Conservation (phyloP, 2,329 filamentous ascomycete species). For the Talaromyces rugulosus region DNA sequence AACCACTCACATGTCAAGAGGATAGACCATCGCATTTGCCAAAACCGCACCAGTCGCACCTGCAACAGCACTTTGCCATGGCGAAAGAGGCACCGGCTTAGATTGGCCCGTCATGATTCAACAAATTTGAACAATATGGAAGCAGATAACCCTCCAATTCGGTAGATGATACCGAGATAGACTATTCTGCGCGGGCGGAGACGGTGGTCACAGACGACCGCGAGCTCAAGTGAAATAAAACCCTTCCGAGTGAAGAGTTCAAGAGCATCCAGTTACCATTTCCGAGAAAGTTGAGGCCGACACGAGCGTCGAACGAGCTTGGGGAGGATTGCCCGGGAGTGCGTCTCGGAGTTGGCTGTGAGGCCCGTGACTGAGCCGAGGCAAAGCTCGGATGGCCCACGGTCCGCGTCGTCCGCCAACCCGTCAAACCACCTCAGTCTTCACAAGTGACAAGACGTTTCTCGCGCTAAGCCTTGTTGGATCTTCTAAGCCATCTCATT, state of each 20-base stretch:
- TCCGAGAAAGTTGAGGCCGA: not conserved
- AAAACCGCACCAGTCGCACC: conserved; percentile 90
- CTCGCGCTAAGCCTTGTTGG: not conserved
- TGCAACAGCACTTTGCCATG: conserved; percentile 89
- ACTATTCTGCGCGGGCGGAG: not conserved
- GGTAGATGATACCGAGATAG: not conserved
- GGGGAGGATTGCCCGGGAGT: not conserved
- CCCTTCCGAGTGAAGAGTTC: not conserved
- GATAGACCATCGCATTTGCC: conserved; percentile 93
- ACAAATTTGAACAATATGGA: not conserved
- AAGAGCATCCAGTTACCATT: not conserved
- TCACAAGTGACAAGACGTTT: not conserved
- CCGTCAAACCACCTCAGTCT: not conserved
- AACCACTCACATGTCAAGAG: conserved; percentile 79
- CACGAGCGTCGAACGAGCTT: not conserved
- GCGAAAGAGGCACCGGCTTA: conserved; percentile 69
- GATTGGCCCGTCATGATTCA: conserved; percentile 51
- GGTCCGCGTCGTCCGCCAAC: not conserved
- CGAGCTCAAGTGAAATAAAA: not conserved
- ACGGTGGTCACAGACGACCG: not conserved
- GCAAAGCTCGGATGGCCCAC: not conserved
- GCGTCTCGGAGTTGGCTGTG: not conserved
- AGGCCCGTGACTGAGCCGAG: conserved; percentile 1
- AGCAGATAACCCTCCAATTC: not conserved
- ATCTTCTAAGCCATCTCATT: not conserved